A percentile compares a stretch with the other conserved stretches of the same genome.
These are phyloP conservation scores for Jacaranda copaia DNA, from an alignment of 257 asterid genomes.

Conservation along the genomic window DNA sequence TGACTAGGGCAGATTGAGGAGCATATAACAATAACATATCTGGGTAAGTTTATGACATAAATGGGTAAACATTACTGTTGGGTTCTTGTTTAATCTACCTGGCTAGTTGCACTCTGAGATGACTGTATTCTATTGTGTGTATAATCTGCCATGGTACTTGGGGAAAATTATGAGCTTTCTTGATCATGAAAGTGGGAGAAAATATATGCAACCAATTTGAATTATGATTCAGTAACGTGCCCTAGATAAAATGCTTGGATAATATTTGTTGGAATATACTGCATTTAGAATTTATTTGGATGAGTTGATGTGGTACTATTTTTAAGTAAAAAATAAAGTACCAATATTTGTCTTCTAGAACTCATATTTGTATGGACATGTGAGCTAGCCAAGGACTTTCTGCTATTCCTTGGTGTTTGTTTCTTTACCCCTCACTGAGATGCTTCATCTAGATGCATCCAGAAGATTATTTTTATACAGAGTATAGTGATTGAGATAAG, in stretches of 20 bases:
- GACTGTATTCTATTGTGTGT: neutral
- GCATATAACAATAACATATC: neutral
- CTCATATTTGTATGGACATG: neutral
- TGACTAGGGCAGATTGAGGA: neutral
- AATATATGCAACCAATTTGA: neutral
- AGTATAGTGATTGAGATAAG: neutral
- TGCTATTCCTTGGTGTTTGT: neutral
- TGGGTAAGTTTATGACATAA: slow-evolving; percentile 6
- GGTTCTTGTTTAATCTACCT: neutral
- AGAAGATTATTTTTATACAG: neutral
- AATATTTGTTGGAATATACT: neutral
- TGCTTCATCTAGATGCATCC: neutral
- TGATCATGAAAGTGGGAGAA: neutral
- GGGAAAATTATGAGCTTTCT: neutral
- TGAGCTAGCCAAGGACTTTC: neutral
- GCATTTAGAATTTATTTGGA: neutral
- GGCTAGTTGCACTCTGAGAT: slow-evolving; percentile 21
- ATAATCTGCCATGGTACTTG: neutral
- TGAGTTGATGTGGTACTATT: neutral
- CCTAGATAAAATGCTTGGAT: neutral
- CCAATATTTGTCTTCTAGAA: too few relatives aligned
- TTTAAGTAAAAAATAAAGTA: too few relatives aligned
- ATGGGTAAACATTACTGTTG: slow-evolving; percentile 15
- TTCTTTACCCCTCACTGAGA: neutral
- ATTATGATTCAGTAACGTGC: neutral